These are phyloP conservation scores for Boehmeria nivea DNA, from an alignment of 306 rosid genomes.

Conservation along the genomic window DNA sequence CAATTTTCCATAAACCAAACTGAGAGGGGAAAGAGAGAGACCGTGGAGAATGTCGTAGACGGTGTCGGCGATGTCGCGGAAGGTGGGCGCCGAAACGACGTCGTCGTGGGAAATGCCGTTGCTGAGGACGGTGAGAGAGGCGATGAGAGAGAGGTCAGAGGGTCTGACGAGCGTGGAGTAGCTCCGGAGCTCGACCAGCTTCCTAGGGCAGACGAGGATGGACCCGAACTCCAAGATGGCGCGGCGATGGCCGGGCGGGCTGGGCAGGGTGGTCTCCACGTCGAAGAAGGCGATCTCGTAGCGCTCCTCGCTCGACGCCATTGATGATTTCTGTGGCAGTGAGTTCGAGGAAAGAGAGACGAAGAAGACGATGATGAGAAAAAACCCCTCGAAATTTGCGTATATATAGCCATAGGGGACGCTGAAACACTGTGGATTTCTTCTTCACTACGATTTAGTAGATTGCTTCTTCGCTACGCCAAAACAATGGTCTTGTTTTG, in stretches of 20 bases:
- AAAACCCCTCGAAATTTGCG: neutral
- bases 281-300: conserved; percentile 89
- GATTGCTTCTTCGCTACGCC: conserved; percentile 3
- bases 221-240: conserved; percentile 80
- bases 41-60: conserved; percentile 89
- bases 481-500: too few species aligned
- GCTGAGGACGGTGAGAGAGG: conserved; percentile 62
- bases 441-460: too few species aligned
- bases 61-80: conserved; percentile 49
- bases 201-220: conserved; percentile 81
- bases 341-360: neutral
- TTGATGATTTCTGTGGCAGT: neutral
- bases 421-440: too few species aligned
- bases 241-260: conserved; percentile 47
- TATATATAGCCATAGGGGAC: neutral
- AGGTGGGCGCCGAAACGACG: conserved; percentile 59
- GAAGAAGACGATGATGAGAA: too few species aligned
- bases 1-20: neutral
- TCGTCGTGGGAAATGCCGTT: conserved; percentile 69
- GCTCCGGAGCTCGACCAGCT: conserved; percentile 60
- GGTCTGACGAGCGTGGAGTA: conserved; percentile 74
- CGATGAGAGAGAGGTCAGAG: conserved; percentile 50
- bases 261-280: conserved; percentile 81
- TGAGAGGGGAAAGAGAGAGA: too few species aligned
- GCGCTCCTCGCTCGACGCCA: conserved; percentile 52